Evolutionary conservation across 2,329 filamentous ascomycete genomes (phyloP).

Genomic region (Phoma sp.): DNA sequence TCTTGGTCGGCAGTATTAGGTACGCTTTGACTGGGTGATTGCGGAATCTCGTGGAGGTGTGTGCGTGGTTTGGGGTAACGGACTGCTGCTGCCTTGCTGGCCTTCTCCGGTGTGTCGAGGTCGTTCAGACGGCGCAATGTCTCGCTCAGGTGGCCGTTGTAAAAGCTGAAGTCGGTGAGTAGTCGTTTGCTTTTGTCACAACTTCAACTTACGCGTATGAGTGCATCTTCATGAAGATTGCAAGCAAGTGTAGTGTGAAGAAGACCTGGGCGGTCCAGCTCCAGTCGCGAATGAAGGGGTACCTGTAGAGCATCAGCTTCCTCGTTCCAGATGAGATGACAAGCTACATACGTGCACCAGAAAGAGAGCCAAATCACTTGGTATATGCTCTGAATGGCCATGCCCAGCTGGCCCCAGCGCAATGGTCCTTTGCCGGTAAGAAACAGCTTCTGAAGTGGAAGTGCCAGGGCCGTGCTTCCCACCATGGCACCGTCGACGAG

Average conservation of each 20-base stretch:
- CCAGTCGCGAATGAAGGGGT: constrained; percentile 88
- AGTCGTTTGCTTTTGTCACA: too few species aligned
- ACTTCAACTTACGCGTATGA: constrained; percentile 71
- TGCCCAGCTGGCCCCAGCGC: constrained; percentile 80
- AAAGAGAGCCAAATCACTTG: constrained; percentile 79
- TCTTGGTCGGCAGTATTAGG: constrained; percentile 48
- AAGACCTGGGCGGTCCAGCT: constrained; percentile 98
- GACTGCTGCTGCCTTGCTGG: constrained; percentile 74
- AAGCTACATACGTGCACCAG: constrained; percentile 71
- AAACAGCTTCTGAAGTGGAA: constrained; percentile 77
- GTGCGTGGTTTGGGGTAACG: constrained; percentile 67
- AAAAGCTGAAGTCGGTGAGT: too few species aligned
- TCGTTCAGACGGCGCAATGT: constrained; percentile 80
- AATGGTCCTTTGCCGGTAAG: constrained; percentile 64
- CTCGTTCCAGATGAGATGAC: too few species aligned
- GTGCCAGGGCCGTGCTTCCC: constrained; percentile 70
- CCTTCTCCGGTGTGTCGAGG: constrained; percentile 78
- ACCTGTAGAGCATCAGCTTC: constrained; percentile 48
- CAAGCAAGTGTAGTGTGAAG: constrained; percentile 87
- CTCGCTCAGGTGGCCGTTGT: constrained; percentile 93
- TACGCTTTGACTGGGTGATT: constrained; percentile 54
- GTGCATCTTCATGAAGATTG: constrained; percentile 98
- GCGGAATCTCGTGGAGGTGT: constrained; percentile 63
- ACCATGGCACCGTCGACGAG: constrained; percentile 89
- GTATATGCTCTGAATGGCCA: constrained; percentile 81